A percentile compares a stretch with the other conserved stretches of the same genome.
These are phyloP conservation scores for Bimuria novae-zelandiae DNA, from an alignment of 2,329 filamentous ascomycete species.

Conservation along the genomic window DNA sequence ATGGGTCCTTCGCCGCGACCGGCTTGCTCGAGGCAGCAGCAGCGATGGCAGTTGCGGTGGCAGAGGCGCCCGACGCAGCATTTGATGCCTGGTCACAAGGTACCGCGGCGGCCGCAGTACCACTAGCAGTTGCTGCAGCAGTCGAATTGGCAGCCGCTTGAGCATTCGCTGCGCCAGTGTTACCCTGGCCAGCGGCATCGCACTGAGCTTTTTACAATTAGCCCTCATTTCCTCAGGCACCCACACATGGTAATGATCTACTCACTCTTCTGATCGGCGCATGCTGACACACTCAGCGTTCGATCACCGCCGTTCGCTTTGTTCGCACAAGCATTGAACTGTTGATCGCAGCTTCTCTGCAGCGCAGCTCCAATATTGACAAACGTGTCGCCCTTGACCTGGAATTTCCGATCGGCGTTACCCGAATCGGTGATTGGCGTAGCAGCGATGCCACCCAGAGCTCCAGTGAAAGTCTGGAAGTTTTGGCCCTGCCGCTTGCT, in stretches of 20 bases:
- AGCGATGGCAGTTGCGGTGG: conserved; percentile 3
- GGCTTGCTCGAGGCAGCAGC: background rate
- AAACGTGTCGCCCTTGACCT: conserved; percentile 51
- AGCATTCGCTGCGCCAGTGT: conserved; percentile 5
- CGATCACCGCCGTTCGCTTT: conserved; percentile 54
- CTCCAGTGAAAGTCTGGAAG: conserved; percentile 30
- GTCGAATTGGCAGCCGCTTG: conserved; percentile 7
- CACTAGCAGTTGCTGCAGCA: background rate
- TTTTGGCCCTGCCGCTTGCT: conserved; percentile 21
- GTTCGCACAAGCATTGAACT: conserved; percentile 65
- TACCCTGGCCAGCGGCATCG: conserved; percentile 11
- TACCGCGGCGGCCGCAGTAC: too few relatives aligned
- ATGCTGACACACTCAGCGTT: conserved; percentile 23
- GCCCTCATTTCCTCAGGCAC: too few relatives aligned
- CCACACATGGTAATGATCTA: background rate
- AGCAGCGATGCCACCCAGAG: conserved; percentile 29
- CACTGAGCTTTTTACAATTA: conserved; percentile 22
- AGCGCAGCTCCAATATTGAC: conserved; percentile 60
- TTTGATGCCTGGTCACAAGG: too few relatives aligned
- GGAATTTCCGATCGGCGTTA: conserved; percentile 51
- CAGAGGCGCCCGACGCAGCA: background rate
- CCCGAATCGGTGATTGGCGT: conserved; percentile 24
- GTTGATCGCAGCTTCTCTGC: conserved; percentile 65
- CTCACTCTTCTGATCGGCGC: conserved; percentile 28
- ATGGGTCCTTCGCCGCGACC: background rate